Evolutionary conservation across 805 yeast genomes (phyloP).

Genomic region (Kluyveromyces nonfermentans): DNA sequence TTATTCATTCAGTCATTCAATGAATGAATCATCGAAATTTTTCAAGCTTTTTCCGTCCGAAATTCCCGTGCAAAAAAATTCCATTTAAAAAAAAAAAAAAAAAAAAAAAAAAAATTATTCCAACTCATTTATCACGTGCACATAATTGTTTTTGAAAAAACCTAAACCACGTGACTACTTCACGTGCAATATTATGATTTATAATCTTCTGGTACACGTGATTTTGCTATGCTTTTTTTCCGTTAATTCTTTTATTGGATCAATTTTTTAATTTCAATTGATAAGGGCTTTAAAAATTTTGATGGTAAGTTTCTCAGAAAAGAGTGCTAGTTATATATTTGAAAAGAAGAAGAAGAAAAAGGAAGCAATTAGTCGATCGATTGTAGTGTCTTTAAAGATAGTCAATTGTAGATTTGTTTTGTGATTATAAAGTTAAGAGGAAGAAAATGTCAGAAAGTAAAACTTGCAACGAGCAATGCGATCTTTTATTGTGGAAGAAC

Average conservation of each 20-base stretch:
- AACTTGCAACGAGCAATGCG: conserved; percentile 6
- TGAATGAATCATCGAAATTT: conserved; percentile 3
- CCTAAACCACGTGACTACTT: too few relatives aligned
- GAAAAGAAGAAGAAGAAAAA: too few relatives aligned
- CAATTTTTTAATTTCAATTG: not conserved
- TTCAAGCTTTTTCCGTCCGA: conserved; percentile 2
- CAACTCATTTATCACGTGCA: too few relatives aligned
- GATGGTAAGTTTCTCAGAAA: not conserved
- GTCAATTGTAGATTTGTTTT: not conserved
- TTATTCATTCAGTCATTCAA: too few relatives aligned
- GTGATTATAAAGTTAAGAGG: not conserved
- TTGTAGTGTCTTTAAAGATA: too few relatives aligned
- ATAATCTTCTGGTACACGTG: not conserved
- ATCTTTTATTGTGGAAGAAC: conserved; percentile 28
- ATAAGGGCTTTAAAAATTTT: not conserved
- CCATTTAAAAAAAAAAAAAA: too few relatives aligned
- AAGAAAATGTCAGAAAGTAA: not conserved
- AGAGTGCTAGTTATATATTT: too few relatives aligned
- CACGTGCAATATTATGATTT: too few relatives aligned
- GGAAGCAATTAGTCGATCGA: too few relatives aligned
- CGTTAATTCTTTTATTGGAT: not conserved
- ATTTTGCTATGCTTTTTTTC: not conserved
- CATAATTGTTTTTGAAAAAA: too few relatives aligned
- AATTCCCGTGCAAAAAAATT: conserved; percentile 9
- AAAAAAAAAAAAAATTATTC: too few relatives aligned